Evolutionary conservation across 306 rosid species (phyloP), one percentile per base, ranked within the genome.

Genomic region (Begonia fuchsioides): DNA sequence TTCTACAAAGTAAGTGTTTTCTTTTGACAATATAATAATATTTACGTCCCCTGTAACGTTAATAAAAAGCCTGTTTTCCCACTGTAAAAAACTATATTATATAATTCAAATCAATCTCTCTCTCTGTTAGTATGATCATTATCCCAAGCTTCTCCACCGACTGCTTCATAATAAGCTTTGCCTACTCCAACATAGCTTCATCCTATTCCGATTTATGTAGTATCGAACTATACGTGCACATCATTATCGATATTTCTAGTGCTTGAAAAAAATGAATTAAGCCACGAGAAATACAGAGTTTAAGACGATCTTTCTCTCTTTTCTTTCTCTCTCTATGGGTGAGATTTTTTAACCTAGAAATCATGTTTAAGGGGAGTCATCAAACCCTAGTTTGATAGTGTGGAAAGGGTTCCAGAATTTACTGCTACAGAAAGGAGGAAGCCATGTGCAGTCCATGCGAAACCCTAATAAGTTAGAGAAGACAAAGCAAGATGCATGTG

Each of bases 1-100:
- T 67, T 69, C 72, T 15, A 61, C 50, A 19, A 53, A 38, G 59
- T 67, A 71, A 59, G 58, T 51, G 50, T 38, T 18, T 46, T 43
- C 16, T 11, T 43, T 38, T 50, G 13, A 19, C n/a, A 40, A 32
- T 41, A 47, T 39, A 54, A 51, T 38, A 62, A 26, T 55, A 19
- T 17, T 40, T 55, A 41, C 14, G 5, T 43, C 17, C 17, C 3
- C 32, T 3, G 16, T 38, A 19, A n/a, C 32, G 13, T 13, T 44
- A 44, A 47, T 62, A 15, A 65, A 69, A 74, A 65, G 67, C 73
- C 72, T 74, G 80, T 51, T 11, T 35, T 6, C 48, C 67, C 75
- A 65, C 64, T 47, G 79, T 73, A 60, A 69, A 69, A 68, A 59
- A 53, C 10, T 32, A 49, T 13, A 32, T 10, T 17, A 55, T 38